Conservation (phyloP, 2,329 filamentous ascomycete genomes). For the Davidsoniella virescens region DNA sequence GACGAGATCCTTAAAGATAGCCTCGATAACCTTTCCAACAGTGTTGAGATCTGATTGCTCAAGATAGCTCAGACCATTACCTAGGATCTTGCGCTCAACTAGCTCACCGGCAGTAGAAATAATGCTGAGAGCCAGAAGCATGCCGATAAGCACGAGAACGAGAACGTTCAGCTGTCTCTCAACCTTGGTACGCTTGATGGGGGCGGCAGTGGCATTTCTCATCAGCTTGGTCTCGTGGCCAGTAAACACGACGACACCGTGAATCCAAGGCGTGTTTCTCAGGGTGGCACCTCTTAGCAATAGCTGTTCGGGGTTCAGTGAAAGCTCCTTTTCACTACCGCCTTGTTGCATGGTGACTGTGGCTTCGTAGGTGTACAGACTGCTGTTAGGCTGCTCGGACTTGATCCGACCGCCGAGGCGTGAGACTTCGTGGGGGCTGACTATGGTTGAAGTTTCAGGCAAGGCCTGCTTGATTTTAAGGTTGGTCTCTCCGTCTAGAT, state of each 20-base stretch:
- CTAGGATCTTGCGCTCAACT: slow-evolving; percentile 51
- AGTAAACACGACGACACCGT: slow-evolving; percentile 56
- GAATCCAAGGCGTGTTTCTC: slow-evolving; percentile 92
- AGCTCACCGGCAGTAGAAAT: slow-evolving; percentile 87
- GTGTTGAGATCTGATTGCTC: slow-evolving; percentile 44
- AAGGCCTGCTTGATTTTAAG: slow-evolving; percentile 97
- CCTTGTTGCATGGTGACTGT: slow-evolving; percentile 82
- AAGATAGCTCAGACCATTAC: slow-evolving; percentile 54
- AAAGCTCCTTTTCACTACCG: slow-evolving; percentile 81
- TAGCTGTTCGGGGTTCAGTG: slow-evolving; percentile 82
- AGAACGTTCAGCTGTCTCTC: slow-evolving; percentile 87
- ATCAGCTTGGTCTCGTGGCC: slow-evolving; percentile 98
- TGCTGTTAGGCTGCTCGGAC: slow-evolving; percentile 96
- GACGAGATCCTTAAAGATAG: slow-evolving; percentile 86
- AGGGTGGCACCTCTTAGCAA: slow-evolving; percentile 84
- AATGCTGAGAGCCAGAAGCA: slow-evolving; percentile 70
- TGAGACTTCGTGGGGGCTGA: slow-evolving; percentile 74
- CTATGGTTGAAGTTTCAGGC: slow-evolving; percentile 75
- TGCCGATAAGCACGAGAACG: slow-evolving; percentile 74
- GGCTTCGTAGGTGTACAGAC: slow-evolving; percentile 94
- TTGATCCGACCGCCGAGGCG: slow-evolving; percentile 72
- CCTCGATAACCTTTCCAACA: slow-evolving; percentile 41
- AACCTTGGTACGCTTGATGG: slow-evolving; percentile 94
- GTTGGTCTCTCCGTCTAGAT: slow-evolving; percentile 94
- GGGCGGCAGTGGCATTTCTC: slow-evolving; percentile 92